A percentile compares a stretch with the other conserved stretches of the same genome.
phyloP scores from a whole-genome alignment of 805 yeast species.

The Candida ovalis region DNA sequence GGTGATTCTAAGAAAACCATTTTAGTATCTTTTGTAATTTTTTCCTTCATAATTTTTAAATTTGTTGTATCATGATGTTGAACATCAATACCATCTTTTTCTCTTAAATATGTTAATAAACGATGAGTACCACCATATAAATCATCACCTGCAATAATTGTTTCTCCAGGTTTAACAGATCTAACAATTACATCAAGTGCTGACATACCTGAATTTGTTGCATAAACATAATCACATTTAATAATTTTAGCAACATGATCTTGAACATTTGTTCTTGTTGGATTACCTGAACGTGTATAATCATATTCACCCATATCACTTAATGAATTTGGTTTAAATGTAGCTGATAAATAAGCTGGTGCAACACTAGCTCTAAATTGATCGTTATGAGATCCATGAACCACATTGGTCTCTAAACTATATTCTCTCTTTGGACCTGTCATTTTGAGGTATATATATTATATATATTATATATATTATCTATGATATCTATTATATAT shows the following conservation, averaged over 20 bases:
- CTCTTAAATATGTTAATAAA: slow-evolving; percentile 65
- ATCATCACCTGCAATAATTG: slow-evolving; percentile 92
- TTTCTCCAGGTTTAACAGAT: slow-evolving; percentile 75
- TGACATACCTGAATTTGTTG: slow-evolving; percentile 91
- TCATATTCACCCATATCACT: slow-evolving; percentile 77
- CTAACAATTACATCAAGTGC: slow-evolving; percentile 83
- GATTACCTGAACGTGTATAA: slow-evolving; percentile 91
- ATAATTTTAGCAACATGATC: slow-evolving; percentile 73
- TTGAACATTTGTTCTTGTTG: slow-evolving; percentile 81
- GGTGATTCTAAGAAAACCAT: slow-evolving; percentile 88
- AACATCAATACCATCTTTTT: slow-evolving; percentile 61
- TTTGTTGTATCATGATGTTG: slow-evolving; percentile 81
- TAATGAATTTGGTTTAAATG: slow-evolving; percentile 77
- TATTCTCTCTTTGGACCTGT: slow-evolving; percentile 32
- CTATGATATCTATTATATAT: too few relatives aligned
- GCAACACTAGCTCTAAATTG: slow-evolving; percentile 77
- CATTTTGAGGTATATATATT: neutral
- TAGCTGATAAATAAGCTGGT: slow-evolving; percentile 91
- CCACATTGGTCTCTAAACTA: slow-evolving; percentile 67
- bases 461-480: too few relatives aligned
- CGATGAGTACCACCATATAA: slow-evolving; percentile 93
- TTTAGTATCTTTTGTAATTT: slow-evolving; percentile 55
- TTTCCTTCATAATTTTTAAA: slow-evolving; percentile 53
- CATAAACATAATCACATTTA: slow-evolving; percentile 72
- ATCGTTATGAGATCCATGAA: slow-evolving; percentile 58